Base-by-base conservation (phyloP, 495 filamentous ascomycete genomes). In the Neurospora sp. region DNA sequence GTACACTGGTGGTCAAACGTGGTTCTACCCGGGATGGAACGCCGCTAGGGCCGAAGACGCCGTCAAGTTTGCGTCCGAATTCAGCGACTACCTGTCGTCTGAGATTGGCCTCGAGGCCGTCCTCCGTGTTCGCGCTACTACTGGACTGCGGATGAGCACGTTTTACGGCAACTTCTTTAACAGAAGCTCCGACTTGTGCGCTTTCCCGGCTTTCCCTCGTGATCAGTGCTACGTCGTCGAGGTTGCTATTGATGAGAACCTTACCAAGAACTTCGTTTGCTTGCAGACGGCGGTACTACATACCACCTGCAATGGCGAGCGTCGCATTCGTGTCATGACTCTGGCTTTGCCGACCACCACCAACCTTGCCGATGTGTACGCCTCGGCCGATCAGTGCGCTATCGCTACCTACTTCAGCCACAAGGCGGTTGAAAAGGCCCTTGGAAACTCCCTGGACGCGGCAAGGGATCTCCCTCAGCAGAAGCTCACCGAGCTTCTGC, bases 91-190 rank as follows among this genome's bases (percentile, higher is more conserved):
- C 78, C 86, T 99, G 35, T 97, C 94, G 5, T 90, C 94, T 1
- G 96, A 99, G 79, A 98, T 99, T 78, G 96, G 94, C 0, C 85
- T 99, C 69, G 96, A 99, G 83, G 96, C 96, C 44, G 96, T 99
- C 69, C 91, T 99, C 71, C 92, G 96, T 74, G 96, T 99, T 7
- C 89, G 96, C 74, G 95, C 95, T 35, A 98, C 96, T 11, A 98
- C 95, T 12, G 96, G 96, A 69, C 84, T 99, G 69, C 90, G 96
- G 40, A 98, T 98, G 93, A 96, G 88, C 84, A 93, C 94, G 1
- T 99, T 99, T 85, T 99, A 98, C 82, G 96, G 96, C 74, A 99
- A 99, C 83, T 99, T 99, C 84, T 99, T 99, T 88, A 99, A 98
- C 83, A 89, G 96, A 72, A 94, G 92, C 78, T 97, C 94, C 20